A percentile compares a stretch with the other conserved stretches of the same genome.
These are phyloP conservation scores for Umbellularia californica DNA, from an alignment of 164 flowering plant genomes.

Conservation along the genomic window DNA sequence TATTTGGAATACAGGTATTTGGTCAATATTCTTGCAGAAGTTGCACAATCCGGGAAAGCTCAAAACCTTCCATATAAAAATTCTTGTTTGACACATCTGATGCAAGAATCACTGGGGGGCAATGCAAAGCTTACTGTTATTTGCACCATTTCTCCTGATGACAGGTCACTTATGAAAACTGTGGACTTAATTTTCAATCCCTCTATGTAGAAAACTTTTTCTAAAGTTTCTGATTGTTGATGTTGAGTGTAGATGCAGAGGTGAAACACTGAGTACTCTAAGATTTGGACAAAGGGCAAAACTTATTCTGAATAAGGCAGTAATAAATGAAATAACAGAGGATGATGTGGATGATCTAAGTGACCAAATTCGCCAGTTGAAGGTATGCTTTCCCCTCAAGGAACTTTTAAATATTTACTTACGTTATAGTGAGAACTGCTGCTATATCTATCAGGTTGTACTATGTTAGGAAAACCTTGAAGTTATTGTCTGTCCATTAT, in stretches of 20 bases:
- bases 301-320: constrained; percentile 66
- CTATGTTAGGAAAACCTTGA: too few relatives aligned
- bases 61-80: constrained; percentile 43
- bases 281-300: constrained; percentile 74
- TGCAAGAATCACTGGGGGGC: constrained; percentile 89
- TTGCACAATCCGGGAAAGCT: constrained; percentile 31
- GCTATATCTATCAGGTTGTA: too few relatives aligned
- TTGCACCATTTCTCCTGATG: constrained; percentile 69
- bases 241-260: constrained; percentile 43
- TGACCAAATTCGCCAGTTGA: constrained; percentile 89
- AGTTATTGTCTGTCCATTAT: too few relatives aligned
- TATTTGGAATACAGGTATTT: constrained; percentile 47
- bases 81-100: constrained; percentile 75
- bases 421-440: too few relatives aligned
- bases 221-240: constrained; percentile 2
- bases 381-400: constrained; percentile 42
- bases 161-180: constrained; percentile 31
- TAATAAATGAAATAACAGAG: constrained; percentile 85
- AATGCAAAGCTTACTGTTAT: constrained; percentile 85
- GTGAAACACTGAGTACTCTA: constrained; percentile 77
- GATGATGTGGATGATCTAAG: constrained; percentile 88
- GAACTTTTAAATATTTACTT: too few relatives aligned
- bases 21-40: constrained; percentile 61
- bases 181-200: neutral
- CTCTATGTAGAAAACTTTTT: neutral